Evolutionary conservation across 2,329 filamentous ascomycete genomes (phyloP).

Genomic region (Cercospora citrullina): DNA sequence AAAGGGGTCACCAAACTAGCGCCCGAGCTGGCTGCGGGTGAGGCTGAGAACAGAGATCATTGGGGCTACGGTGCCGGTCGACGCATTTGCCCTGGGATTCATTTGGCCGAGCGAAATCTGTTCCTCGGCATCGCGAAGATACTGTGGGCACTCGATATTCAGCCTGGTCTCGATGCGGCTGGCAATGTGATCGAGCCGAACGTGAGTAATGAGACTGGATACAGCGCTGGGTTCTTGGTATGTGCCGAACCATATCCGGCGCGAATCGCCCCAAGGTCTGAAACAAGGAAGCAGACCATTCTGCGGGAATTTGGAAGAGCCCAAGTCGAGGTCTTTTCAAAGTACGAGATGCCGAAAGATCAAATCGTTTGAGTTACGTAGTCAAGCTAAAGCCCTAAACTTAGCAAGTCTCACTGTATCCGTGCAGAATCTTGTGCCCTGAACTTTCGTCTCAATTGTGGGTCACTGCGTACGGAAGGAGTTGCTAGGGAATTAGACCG

Average conservation of each 20-base stretch:
- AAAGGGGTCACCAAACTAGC: slow-evolving; percentile 37
- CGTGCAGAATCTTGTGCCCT: too few relatives aligned
- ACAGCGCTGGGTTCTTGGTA: slow-evolving; percentile 32
- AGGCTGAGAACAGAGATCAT: slow-evolving; percentile 43
- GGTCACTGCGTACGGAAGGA: too few relatives aligned
- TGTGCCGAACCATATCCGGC: slow-evolving; percentile 32
- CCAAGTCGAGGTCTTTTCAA: slow-evolving; percentile 22
- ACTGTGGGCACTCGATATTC: slow-evolving; percentile 54
- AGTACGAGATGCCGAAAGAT: slow-evolving; percentile 17
- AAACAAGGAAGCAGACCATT: slow-evolving; percentile 25
- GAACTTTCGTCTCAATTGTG: too few relatives aligned
- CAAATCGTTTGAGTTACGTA: too few relatives aligned
- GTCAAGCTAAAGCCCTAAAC: too few relatives aligned
- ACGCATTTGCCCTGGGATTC: slow-evolving; percentile 53
- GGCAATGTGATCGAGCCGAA: background rate
- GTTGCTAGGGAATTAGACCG: too few relatives aligned
- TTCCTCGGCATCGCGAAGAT: slow-evolving; percentile 40
- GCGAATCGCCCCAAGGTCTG: slow-evolving; percentile 24
- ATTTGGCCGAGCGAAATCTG: slow-evolving; percentile 53
- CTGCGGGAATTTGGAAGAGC: slow-evolving; percentile 28
- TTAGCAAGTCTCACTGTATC: too few relatives aligned
- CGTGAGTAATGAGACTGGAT: slow-evolving; percentile 16
- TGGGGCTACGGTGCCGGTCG: slow-evolving; percentile 54
- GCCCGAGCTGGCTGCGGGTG: slow-evolving; percentile 36
- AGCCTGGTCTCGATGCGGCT: slow-evolving; percentile 8